Evolutionary conservation across 345 rosid species (phyloP), one percentile per base, ranked within the genome.

Genomic region (Pugionium cornutum): DNA sequence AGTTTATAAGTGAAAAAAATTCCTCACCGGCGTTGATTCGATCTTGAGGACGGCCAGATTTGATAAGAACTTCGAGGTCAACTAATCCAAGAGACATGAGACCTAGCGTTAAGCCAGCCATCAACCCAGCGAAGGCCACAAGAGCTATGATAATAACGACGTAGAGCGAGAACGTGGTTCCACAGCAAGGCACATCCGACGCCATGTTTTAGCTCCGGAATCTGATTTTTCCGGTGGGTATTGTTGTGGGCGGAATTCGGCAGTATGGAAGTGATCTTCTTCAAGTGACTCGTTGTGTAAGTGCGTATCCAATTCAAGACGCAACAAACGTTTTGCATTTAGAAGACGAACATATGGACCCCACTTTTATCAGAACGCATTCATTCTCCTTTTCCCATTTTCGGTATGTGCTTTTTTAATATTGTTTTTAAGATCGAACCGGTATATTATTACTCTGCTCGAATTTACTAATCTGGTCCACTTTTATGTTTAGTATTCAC

Each of bases 71-170:
- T 74, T 92, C 97, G 36, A 89, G 96, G 84, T 89, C 97, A 77
- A 92, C 97, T 50, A 92, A 88, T 35, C 87, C 96, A 2, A 89
- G 80, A 54, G 98, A 92, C 97, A 92, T 89, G 79, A 92, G 96
- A 49, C 96, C 98, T 0, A 89, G 87, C 0, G 98, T 92, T n/a
- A 92, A 56, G 25, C 98, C 98, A 9, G 98, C 94, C 97, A 92
- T 89, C 48, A 92, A 70, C 0, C 97, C 98, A 9, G 96, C 97
- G 73, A 89, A 92, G 26, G 70, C 4, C 5, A 92, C 98, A 18
- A 89, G 76, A 9, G 86, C 90, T 32, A 80, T 70, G 58, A 73
- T 83, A 44, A 67, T 70, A 39, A 88, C 39, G 30, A 92, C 40
- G 72, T 53, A 77, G 25, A 88, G 10, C 37, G 3, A 76, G 74